phyloP scores from a whole-genome alignment of 2,329 filamentous ascomycete species.

The Elsinoe perseae region DNA sequence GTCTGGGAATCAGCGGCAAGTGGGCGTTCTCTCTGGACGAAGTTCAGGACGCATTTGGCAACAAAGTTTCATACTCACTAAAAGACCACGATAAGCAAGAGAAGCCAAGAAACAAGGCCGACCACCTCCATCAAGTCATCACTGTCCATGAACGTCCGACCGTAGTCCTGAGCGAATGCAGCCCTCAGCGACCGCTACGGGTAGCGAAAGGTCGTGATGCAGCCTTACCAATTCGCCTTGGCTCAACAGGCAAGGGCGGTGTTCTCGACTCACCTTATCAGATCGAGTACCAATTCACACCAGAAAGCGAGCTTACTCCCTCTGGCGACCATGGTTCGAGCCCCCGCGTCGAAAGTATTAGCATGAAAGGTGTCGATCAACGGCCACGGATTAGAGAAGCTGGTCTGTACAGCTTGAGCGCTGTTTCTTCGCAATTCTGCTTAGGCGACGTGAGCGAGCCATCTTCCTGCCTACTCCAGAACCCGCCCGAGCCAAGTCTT shows the following conservation, averaged over 20 bases:
- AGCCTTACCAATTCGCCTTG: constrained; percentile 64
- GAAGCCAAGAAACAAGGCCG: constrained; percentile 35
- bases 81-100: constrained; percentile 58
- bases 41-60: constrained; percentile 84
- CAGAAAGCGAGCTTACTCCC: constrained; percentile 59
- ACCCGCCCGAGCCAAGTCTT: constrained; percentile 79
- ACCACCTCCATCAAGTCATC: constrained; percentile 64
- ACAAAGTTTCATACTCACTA: constrained; percentile 66
- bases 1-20: constrained; percentile 65
- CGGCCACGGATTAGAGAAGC: constrained; percentile 63
- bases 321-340: constrained; percentile 54
- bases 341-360: constrained; percentile 38
- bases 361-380: constrained; percentile 54
- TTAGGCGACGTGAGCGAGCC: constrained; percentile 85
- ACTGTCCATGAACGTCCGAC: constrained; percentile 79
- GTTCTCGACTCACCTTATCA: constrained; percentile 59
- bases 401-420: constrained; percentile 78
- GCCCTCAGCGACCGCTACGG: constrained; percentile 70
- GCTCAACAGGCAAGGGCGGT: constrained; percentile 51
- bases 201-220: constrained; percentile 66
- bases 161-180: constrained; percentile 64
- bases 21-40: constrained; percentile 92
- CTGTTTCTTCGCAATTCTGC: constrained; percentile 73
- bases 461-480: constrained; percentile 84
- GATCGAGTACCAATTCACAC: constrained; percentile 74